Evolutionary conservation across 768 basidiomycete species (phyloP), one percentile per base, ranked within the genome.

Genomic region (Leccinum imitatum): DNA sequence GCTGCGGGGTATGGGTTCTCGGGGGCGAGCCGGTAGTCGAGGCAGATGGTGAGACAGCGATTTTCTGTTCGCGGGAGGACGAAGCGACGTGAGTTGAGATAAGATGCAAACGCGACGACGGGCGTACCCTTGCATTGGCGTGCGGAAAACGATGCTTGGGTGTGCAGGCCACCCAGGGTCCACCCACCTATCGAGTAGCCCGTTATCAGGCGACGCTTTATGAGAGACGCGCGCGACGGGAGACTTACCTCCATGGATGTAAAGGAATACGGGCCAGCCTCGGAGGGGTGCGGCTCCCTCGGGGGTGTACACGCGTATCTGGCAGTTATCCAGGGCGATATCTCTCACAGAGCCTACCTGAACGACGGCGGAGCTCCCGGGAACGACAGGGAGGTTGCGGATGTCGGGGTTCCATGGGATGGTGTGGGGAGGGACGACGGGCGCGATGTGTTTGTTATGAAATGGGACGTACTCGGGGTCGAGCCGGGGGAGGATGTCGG

Each of bases 231-330:
- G 21, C 14, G 10, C 50, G 27, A 53, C 53, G 46, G 19, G 13
- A 56, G 15, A 56, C 79, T 33, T 54, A 83, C 88, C 89, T 59
- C 89, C 89, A 62, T 90, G 89, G 67, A 86, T 87, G 76, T 80
- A 90, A 19, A 90, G 79, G 57, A 90, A 81, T 1, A 86, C 81
- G 0, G 87, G 87, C 87, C 87, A 89, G 6, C 88, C 88, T 2
- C 71, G 73, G 2, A 64, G 65, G 0, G 87, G 85, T 0, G 75
- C 63, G 0, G 59, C 47, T 0, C 84, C 83, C 48, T 82, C 77
- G 0, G 89, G 89, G 1, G 83, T 86, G 69, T 86, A 89, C 4
- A 82, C 81, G n/a, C 88, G 80, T 50, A 87, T 77, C 46, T 79
- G 77, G 54, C 82, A 83, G 46, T 83, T 75, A 14, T 72, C 74